Evolutionary conservation across 768 basidiomycete species (phyloP), one percentile per base, ranked within the genome.

Genomic region (Brasilioporus rufonigricans): DNA sequence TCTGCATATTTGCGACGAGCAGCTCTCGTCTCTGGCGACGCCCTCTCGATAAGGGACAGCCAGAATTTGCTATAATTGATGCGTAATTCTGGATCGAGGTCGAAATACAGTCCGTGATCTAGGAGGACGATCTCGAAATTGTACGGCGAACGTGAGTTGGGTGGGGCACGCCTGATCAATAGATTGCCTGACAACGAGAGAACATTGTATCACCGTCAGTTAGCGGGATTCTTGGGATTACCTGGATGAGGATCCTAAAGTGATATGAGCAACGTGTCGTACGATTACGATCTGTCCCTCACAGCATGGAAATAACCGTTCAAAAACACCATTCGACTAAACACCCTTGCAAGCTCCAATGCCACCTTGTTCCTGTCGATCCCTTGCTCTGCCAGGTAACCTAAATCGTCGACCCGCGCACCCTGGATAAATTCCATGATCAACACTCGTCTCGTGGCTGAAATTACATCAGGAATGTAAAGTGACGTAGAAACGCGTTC

Each of bases 71-170:
- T 80, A 64, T 92, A 92, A 68, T 92, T 89, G 48, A 91, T 78
- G 23, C 95, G 84, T 5, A 98, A 74, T 39, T 86, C 77, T 19
- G 83, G 74, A 52, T 92, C 86, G 5, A 99, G 76, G 65, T 97
- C 94, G 61, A 98, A 98, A 71, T 98, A 96, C 18, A 93, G 75
- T 5, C 92, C 96, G 61, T 98, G 95, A 65, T 99, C 97, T 56
- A 99, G 76, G 1, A 98, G 79, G 24, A 92, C 94, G 48, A 98
- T 89, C 66, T 99, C 97, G 62, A 98, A 98, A 67, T 98, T 98
- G 73, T 91, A 91, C 0, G 92, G 91, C 10, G 91, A 93, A 53
- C 75, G 80, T 1, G 91, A 89, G 4, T 57, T 60, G 16, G 65
- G 59, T 8, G 80, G 79, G 7, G 87, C 82, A 1, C 89, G 85